Evolutionary conservation across 352 stramenopile genomes (phyloP), one percentile per base, ranked within the genome.

Genomic region (Thalassiosira delicatula): DNA sequence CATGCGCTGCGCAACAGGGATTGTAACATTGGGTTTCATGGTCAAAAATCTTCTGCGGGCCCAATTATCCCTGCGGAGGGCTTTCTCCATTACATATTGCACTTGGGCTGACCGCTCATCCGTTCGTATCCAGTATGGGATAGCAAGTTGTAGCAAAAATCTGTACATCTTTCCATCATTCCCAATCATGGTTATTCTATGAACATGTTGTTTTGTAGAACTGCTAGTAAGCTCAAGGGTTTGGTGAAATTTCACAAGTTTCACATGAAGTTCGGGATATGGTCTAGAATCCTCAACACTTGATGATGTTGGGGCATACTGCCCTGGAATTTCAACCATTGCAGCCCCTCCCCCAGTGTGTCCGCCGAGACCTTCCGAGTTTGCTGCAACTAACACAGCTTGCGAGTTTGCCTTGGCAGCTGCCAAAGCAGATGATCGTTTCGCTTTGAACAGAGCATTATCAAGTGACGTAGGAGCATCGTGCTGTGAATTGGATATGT

Each of bases 1-100:
- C 69, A 95, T 87, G n/a, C 91, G 76, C 61, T 95, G 89, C n/a
- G 91, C 91, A 60, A 94, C 82, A 29, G 90, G 90, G 65, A 94
- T 92, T 0, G 91, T 84, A 32, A 91, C 82, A 60, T 59, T 90
- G 73, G 88, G 84, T 57, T 85, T 81, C 7, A 88, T 66, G 42
- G 60, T 83, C 23, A 93, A 76, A 83, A 82, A 68, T 70, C 85
- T 86, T 81, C 91, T 84, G 63, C 79, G 87, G 33, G 79, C 70
- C n/a, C 82, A 59, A 40, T 84, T 85, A 56, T 93, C 87, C 37
- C 77, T 85, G 30, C 84, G 56, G 27, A 95, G 74, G 33, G 85
- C 75, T 81, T 93, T 94, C 27, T 88, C 77, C 30, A 94, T 61
- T 21, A 94, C 56, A 53, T 88, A 92, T 62, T 88, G 69, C n/a